These are phyloP conservation scores for Phialophora macrospora DNA, from an alignment of 2,329 filamentous ascomycete species.

Conservation along the genomic window DNA sequence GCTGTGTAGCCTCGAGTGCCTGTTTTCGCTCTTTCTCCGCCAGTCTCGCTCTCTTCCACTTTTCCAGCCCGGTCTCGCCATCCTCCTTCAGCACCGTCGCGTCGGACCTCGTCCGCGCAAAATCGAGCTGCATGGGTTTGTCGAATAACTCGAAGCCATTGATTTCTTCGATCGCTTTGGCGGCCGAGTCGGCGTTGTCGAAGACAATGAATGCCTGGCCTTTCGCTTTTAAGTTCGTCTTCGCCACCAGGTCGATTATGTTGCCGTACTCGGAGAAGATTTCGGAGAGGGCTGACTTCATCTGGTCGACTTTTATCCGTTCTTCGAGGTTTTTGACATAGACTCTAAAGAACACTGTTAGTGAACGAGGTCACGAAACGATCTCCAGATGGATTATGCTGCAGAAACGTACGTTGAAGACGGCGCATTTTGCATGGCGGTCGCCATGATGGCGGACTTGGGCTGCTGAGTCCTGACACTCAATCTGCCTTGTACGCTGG, in stretches of 20 bases:
- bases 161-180: constrained; percentile 81
- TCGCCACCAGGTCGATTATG: constrained; percentile 82
- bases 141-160: constrained; percentile 93
- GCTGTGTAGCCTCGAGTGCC: constrained; percentile 78
- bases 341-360: constrained; percentile 21
- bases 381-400: neutral
- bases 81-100: constrained; percentile 77
- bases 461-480: neutral
- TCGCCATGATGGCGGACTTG: constrained; percentile 27
- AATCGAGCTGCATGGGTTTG: constrained; percentile 83
- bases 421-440: constrained; percentile 33
- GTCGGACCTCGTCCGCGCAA: constrained; percentile 83
- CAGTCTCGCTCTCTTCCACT: constrained; percentile 79
- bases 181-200: constrained; percentile 77
- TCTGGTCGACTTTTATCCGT: constrained; percentile 77
- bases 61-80: constrained; percentile 80
- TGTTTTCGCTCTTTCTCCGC: constrained; percentile 89
- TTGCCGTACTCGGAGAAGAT: constrained; percentile 89
- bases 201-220: constrained; percentile 96
- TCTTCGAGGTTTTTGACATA: constrained; percentile 83
- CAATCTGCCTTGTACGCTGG: neutral
- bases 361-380: constrained; percentile 13
- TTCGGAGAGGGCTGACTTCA: constrained; percentile 73
- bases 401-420: constrained; percentile 34
- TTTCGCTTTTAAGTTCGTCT: constrained; percentile 87